A percentile compares a stretch with the other conserved stretches of the same genome.
These are phyloP conservation scores for Peziza echinospora DNA, from an alignment of 495 filamentous ascomycete genomes.

Conservation along the genomic window DNA sequence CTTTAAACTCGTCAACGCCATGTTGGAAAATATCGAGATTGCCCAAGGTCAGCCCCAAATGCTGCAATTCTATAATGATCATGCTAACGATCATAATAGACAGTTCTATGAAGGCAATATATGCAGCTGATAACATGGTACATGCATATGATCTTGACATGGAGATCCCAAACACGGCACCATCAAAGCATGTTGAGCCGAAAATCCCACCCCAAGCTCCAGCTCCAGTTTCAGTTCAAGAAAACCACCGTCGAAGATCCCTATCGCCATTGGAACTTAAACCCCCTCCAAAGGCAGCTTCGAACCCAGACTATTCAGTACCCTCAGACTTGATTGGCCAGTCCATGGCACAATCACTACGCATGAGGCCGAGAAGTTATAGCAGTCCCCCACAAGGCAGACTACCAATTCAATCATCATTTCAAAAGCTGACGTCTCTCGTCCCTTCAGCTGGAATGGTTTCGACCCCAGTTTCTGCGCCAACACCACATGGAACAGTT, in stretches of 20 bases:
- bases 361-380: background rate
- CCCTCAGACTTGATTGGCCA: background rate
- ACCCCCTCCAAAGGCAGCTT: background rate
- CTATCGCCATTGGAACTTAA: background rate
- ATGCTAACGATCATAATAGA: slow-evolving; percentile 24
- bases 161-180: slow-evolving; percentile 35
- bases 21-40: slow-evolving; percentile 55
- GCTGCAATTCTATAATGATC: background rate
- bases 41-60: slow-evolving; percentile 35
- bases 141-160: slow-evolving; percentile 77
- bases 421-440: background rate
- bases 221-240: background rate
- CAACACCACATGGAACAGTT: background rate
- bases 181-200: too few relatives aligned
- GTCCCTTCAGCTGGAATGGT: background rate
- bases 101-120: slow-evolving; percentile 54
- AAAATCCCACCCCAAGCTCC: background rate
- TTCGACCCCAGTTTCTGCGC: background rate
- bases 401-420: background rate
- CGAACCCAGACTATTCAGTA: background rate
- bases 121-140: slow-evolving; percentile 68
- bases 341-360: background rate
- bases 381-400: background rate
- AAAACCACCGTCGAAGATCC: background rate
- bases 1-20: slow-evolving; percentile 37